Base-by-base conservation (phyloP, 148 eudicot genomes). In the Arbutus unedo region DNA sequence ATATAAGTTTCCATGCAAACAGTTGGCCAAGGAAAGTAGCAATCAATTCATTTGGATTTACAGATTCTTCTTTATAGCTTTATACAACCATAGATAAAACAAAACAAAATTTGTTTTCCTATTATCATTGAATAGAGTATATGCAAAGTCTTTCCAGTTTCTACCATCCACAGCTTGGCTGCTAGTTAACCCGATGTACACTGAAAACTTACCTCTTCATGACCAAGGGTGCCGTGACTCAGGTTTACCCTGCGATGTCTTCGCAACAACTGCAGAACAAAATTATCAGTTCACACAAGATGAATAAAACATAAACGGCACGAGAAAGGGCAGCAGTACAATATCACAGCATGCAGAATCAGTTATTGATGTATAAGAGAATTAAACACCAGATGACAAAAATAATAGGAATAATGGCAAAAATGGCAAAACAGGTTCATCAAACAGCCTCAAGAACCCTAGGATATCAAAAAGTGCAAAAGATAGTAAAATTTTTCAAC, bases 231-330 rank as follows among this genome's bases (percentile, higher is more conserved):
- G 85, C 83, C 80, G 50, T 90, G 89, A 87, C 80, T 88, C 82
- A 88, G 78, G 85, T 89, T 90, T 77, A 89, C 76, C 84, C 98
- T 93, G 87, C 98, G 93, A 86, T 91, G 96, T 83, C 98, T 90
- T 77, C 98, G 91, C 79, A 95, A 82, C 82, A 95, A 82, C 98
- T 95, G 88, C 86, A 84, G 31, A 86, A 73, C 67, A 84, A 73
- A 66, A 80, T 82, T 70, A 50, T 57, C 53, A 78, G 47, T 77
- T n/a, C 48, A 25, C 66, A 48, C 19, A 74, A 60, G 75, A 83
- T 45, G 49, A 68, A 66, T 66, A 79, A 84, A 25, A 59, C 23
- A 60, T 25, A 79, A 25, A 2, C 54, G 2, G 6, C 48, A 55
- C 8, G 48, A 64, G 21, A 74, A 57, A 14, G 11, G 62, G 76